Base-by-base conservation (phyloP, 177 flowering plant genomes). In the Vitis hybrid region DNA sequence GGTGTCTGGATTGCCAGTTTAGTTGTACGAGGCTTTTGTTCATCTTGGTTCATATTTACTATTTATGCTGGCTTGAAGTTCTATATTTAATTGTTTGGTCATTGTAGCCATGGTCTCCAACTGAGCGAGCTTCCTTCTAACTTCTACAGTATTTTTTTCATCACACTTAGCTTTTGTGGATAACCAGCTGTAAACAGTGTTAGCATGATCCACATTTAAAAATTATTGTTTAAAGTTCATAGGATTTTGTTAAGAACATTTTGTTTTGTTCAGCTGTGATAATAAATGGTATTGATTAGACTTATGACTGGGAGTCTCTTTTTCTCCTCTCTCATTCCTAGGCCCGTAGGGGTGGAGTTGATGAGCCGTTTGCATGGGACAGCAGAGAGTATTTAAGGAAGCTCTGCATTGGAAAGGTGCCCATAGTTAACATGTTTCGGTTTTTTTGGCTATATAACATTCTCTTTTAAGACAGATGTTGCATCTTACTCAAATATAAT, bases 361-460 rank as follows among this genome's bases (percentile, higher is more conserved):
- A 96, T 78, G 99, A 96, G 76, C 97, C 98, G 17, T 96, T 92
- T 83, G 99, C 99, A 64, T 96, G 99, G 98, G 91, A 91, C 0
- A 94, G 98, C 83, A 81, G 27, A 77, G 98, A 96, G 69, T 94
- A 60, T 78, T 79, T 96, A 75, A 85, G 99, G 82, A 90, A 94
- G 72, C 88, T 94, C 62, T 91, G 94, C 78, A 88, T 96, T 3
- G 99, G 98, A 82, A 85, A 96, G 99, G 99, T 90, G 65, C 8
- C 3, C 48, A 52, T 65, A 54, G 35, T 46, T 27, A 46, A 3
- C 14, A 15, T 18, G 24, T 32, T 46, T 60, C 24, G 3, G 11
- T 27, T 6, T 18, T 40, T 57, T 6, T 21, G 17, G 11, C 52
- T 62, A 13, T 11, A 4, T 64, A 21, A 1, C 46, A 6, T 35